Evolutionary conservation across 1,284 basidiomycete genomes (phyloP), one percentile per base, ranked within the genome.

Genomic region (Cutaneotrichosporon spelunceum): DNA sequence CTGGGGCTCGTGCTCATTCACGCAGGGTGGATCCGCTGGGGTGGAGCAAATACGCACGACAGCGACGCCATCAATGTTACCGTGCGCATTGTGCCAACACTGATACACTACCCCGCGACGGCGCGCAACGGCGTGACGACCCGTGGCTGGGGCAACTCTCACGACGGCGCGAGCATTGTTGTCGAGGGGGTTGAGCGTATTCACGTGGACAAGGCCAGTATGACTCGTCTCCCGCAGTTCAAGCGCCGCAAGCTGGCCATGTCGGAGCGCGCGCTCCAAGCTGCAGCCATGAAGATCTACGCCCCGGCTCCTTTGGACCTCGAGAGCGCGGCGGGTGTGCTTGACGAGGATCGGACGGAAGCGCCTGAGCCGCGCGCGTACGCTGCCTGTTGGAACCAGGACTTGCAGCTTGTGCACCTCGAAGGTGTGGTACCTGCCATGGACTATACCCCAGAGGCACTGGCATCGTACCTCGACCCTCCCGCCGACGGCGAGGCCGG

Each of bases 81-180:
- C 36, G 71, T 85, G 4, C 72, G 83, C 16, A 75, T 84, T 48
- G 81, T 81, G 2, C 83, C 83, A n/a, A 72, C 78, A 30, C 70
- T 85, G 10, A 72, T 83, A 2, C 71, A 80, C 30, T 85, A 84
- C 70, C 77, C 80, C 23, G 81, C 81, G 5, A 81, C 80, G 21
- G 78, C 81, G 62, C 69, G 82, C 39, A 80, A 80, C 56, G 83
- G 83, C 1, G 66, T 84, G 26, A 70, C 71, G 57, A 82, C 81
- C 39, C 70, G 83, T 24, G 77, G 74, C 10, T 85, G 84, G 84
- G 83, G 83, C 13, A 84, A 84, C 66, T 81, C 81, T 29, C 84
- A 85, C 71, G 83, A 84, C 64, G 84, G 83, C 3, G 78, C 80
- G 7, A 82, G 81, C 65, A 74, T 84, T 26, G 79, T 82, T 6